Evolutionary conservation across 208 protist genomes (phyloP), one percentile per base, ranked within the genome.

Genomic region (Leishmania tarentolae): DNA sequence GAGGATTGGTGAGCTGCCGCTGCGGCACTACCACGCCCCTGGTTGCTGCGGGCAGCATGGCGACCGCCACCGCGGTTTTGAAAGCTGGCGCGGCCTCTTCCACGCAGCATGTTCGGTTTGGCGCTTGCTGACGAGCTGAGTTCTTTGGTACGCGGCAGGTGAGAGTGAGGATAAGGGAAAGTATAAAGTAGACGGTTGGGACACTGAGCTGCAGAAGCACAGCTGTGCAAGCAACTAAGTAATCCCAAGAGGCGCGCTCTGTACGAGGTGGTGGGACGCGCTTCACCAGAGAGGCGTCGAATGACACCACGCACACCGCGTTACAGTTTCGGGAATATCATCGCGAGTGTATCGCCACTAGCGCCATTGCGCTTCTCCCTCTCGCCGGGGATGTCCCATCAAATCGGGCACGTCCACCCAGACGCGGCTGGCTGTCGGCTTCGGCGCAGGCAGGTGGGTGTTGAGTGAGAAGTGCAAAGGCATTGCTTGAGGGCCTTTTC

Each of bases 31-130:
- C 74, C 59, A 53, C 79, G 59, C 31, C 40, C 37, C 17, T n/a
- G 21, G 53, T 40, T 19, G 50, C 76, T 70, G 57, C 80, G 76
- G 52, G 17, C 63, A 68, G 65, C 50, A 40, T 77, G 78, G 52
- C 82, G 52, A 28, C 56, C 9, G 37, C 37, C 75, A 28, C 87
- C 79, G 53, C 74, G 56, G 63, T 31, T 53, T 37, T 79, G 52
- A 52, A 74, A 78, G 72, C 68, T 79, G 21, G 84, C 84, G n/a
- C 84, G 79, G 82, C 79, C 82, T 80, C 83, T 66, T 40, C 82
- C 81, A 68, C 83, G 75, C 35, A 65, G 61, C 83, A 88, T 86
- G 5, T 35, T 71, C 53, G 42, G 37, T 50, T 71, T 80, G 40
- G n/a, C 56, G 57, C 24, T 66, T 15, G 80, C 35, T 75, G 42